Percentiles rank a stretch among this genome's conserved stretches.
Conservation (phyloP, 768 basidiomycete genomes). For the Psilocybe cyanescens region DNA sequence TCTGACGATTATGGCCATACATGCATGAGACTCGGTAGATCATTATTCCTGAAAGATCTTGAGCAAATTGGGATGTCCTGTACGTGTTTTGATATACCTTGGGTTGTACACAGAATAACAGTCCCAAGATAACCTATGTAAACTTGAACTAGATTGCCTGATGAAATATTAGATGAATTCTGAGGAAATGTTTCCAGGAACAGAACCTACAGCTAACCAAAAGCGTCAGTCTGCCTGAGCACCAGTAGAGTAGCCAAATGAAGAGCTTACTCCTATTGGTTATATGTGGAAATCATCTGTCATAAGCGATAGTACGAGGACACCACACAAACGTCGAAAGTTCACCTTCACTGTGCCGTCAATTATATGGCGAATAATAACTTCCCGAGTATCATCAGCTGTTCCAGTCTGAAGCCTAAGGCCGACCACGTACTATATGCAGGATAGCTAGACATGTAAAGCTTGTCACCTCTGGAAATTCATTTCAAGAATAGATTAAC, state of each 20-base stretch:
- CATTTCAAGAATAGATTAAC: neutral
- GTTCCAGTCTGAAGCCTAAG: neutral
- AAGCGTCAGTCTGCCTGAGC: neutral
- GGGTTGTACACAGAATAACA: conserved; percentile 1
- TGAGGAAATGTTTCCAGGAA: no score
- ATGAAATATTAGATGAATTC: neutral
- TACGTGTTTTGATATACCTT: neutral
- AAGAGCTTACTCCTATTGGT: neutral
- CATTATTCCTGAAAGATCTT: conserved; percentile 10
- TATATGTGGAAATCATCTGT: neutral
- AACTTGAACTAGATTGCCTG: conserved; percentile 6
- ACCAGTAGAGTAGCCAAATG: neutral
- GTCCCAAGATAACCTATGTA: conserved; percentile 1
- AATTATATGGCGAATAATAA: neutral
- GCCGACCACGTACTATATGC: neutral
- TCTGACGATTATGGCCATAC: conserved; percentile 14
- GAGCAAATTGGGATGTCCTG: neutral
- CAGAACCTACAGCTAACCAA: neutral
- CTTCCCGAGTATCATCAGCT: neutral
- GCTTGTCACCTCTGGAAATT: neutral
- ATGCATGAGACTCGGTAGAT: conserved; percentile 18
- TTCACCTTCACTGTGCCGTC: neutral
- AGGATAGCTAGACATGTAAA: neutral
- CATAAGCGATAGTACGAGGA: neutral
- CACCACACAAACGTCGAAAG: no score